phyloP scores from a whole-genome alignment of 163 green algal genomes.

The Scenedesmus sp. region DNA sequence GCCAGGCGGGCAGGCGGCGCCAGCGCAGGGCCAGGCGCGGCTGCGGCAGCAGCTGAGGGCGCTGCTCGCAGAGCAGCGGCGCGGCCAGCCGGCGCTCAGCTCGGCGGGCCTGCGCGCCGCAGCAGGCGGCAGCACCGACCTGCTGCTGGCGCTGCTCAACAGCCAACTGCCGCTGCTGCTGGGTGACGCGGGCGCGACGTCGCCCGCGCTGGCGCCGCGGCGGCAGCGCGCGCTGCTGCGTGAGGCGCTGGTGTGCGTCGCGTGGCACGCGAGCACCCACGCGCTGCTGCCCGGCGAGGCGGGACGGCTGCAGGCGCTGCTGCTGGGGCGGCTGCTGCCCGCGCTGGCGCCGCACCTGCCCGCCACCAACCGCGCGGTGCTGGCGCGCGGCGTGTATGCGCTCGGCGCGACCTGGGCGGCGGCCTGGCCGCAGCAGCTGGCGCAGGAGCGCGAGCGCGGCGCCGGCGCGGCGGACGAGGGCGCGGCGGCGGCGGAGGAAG shows the following conservation, averaged over 20 bases:
- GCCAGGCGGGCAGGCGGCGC: not conserved
- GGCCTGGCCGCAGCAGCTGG: conserved; percentile 8
- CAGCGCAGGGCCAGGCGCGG: not conserved
- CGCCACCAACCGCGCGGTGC: not conserved
- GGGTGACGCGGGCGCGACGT: not conserved
- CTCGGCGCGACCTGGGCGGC: too few relatives aligned
- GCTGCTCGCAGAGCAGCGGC: conserved; percentile 1
- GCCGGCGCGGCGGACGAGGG: too few relatives aligned
- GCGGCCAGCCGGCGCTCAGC: not conserved
- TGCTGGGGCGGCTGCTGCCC: conserved; percentile 37
- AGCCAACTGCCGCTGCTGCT: conserved; percentile 16
- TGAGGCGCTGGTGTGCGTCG: conserved; percentile 2
- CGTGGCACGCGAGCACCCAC: conserved; percentile 15
- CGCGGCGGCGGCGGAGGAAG: not conserved
- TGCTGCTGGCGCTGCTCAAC: conserved; percentile 29
- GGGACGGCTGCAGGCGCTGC: conserved; percentile 15
- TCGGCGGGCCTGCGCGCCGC: not conserved
- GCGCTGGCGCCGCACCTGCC: conserved; percentile 7
- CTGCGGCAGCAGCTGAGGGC: conserved; percentile 11
- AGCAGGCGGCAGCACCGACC: conserved; percentile 27
- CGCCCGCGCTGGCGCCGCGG: conserved; percentile 1
- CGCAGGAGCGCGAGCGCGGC: not conserved
- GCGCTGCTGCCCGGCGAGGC: conserved; percentile 29
- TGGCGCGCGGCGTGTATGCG: conserved; percentile 30
- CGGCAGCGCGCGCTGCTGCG: not conserved